Conservation (phyloP, 306 rosid species). For the Canavalia gladiata region DNA sequence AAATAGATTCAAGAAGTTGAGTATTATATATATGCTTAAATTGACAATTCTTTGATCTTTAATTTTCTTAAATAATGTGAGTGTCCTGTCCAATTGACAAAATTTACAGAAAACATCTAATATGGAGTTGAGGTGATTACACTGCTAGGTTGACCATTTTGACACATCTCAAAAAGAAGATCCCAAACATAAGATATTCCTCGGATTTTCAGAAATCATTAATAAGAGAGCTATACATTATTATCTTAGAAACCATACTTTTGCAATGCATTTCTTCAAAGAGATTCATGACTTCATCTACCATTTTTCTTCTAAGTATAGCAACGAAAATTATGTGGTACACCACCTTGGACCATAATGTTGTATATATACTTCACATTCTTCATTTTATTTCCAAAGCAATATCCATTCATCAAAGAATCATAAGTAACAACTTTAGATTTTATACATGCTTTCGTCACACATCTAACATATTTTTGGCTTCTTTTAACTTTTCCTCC, state of each 20-base stretch:
- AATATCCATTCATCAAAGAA: neutral
- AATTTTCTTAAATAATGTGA: too few species aligned
- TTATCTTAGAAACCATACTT: neutral
- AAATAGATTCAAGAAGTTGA: neutral
- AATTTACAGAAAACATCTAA: too few species aligned
- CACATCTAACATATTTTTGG: neutral
- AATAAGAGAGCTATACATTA: neutral
- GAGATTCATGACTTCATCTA: neutral
- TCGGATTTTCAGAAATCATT: too few species aligned
- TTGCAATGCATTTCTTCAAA: neutral
- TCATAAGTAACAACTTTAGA: neutral
- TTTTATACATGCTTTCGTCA: neutral
- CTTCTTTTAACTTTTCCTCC: neutral
- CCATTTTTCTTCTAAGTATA: neutral
- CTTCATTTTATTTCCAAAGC: neutral
- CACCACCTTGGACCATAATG: neutral
- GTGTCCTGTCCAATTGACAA: too few species aligned
- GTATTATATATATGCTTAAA: too few species aligned
- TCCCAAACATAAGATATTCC: too few species aligned
- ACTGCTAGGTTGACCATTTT: too few species aligned
- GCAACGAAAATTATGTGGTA: neutral
- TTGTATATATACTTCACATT: neutral
- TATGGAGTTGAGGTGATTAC: too few species aligned
- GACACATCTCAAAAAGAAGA: too few species aligned
- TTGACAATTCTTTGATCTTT: too few species aligned